Evolutionary conservation across 768 basidiomycete species (phyloP), one percentile per base, ranked within the genome.

Genomic region (Collybia sordida): DNA sequence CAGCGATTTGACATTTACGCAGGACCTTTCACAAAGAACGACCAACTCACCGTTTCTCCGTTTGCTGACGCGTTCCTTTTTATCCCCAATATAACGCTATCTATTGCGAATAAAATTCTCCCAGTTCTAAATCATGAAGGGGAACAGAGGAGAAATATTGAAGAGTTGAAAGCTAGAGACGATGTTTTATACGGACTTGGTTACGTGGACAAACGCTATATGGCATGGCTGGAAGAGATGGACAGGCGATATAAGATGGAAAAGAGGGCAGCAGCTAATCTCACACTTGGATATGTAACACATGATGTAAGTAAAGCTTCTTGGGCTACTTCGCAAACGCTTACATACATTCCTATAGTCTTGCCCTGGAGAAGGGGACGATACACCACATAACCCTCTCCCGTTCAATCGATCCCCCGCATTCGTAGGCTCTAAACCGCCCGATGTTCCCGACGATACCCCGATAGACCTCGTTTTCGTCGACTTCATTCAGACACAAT

Each of bases 211-310:
- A 62, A 51, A 52, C 69, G 76, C 12, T 88, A 79, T 58, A 63
- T 67, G 27, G 61, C 63, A 11, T 88, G 87, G 87, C 61, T 88
- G 50, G 68, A 72, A 57, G 80, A 77, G 44, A 85, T 84, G 85
- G 66, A 74, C 47, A 57, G 55, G 40, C 65, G 66, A 27, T 54
- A 65, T 24, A 72, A 70, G 2, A 49, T 69, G 12, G 73, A 70
- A 47, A 68, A 65, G 36, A 66, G 75, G 15, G 78, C 71, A 1
- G 69, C 75, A n/a, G 53, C 61, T 17, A 78, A 83, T 51, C 64
- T 82, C 59, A 88, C 87, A 1, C 65, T 83, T 17, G 89, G 90
- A 53, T 91, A 91, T 59, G 88, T 91, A 19, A 91, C 90, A 4
- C 57, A 64, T 1, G 88, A 89, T 62, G 82, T 86, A 55, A 61